Evolutionary conservation across 768 basidiomycete species (phyloP), one percentile per base, ranked within the genome.

Genomic region (Rhizopogon rudus): DNA sequence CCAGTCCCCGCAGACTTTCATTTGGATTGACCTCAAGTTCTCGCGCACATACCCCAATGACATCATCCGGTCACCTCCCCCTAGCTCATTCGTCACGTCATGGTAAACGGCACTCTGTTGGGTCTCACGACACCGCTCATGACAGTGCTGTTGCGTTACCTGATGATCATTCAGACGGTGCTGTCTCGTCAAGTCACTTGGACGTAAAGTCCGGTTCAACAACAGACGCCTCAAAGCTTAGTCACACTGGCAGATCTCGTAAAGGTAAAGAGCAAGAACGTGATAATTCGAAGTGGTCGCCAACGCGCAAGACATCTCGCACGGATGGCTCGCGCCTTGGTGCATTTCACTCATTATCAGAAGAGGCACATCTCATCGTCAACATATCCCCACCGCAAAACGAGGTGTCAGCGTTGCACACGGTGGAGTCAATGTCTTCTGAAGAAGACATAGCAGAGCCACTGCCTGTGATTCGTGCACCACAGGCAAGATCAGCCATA

Each of bases 101-200:
- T 40, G 69, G 50, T 17, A 63, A 68, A 49, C 61, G 68, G 46
- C 59, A 60, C 14, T 70, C 69, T 2, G 58, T 62, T 41, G 61
- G 61, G n/a, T 70, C 68, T 51, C 70, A 70, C 29, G 66, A 62
- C 0, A 56, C 61, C 1, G 68, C 68, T 28, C 68, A 70, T 43
- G 68, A 70, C 54, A 70, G 68, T 17, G 68, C 68, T 6, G 68
- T 71, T 29, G 68, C 68, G 16, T 63, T 70, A 52, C 62, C 65
- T 0, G 68, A 70, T 57, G 68, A 65, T 8, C 45, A 59, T 40
- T 53, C 28, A 33, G 46, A 53, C 29, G 29, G 28, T 31, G 29
- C 17, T 44, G 12, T 44, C 39, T 44, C 35, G 37, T 39, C 39
- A 14, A 22, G n/a, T 33, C 33, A 10, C 13, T n/a, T 40, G n/a